These are phyloP conservation scores for Penicillium sp. DNA, from an alignment of 2,329 filamentous ascomycete genomes.

Conservation along the genomic window DNA sequence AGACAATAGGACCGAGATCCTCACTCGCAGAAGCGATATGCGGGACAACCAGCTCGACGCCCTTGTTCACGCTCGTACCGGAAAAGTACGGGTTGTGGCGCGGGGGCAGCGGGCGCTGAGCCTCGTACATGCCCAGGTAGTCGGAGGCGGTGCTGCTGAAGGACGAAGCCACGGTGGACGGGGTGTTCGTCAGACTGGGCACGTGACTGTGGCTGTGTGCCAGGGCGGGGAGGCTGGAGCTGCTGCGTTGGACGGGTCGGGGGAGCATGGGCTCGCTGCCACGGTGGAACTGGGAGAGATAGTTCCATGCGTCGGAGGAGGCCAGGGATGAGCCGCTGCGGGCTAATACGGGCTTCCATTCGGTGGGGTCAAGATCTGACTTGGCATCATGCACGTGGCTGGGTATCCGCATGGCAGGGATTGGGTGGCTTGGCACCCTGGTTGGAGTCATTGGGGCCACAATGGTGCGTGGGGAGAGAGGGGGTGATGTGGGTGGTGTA, in stretches of 20 bases:
- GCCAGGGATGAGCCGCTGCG: slow-evolving; percentile 16
- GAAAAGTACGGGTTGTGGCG: slow-evolving; percentile 36
- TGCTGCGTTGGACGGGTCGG: slow-evolving; percentile 22
- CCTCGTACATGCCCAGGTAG: slow-evolving; percentile 23
- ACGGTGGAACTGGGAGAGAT: slow-evolving; percentile 39
- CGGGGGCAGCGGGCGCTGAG: slow-evolving; percentile 32
- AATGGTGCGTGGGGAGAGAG: slow-evolving; percentile 31
- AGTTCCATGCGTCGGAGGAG: slow-evolving; percentile 38
- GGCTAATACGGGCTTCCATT: slow-evolving; percentile 43
- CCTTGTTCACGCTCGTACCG: slow-evolving; percentile 25
- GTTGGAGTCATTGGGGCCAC: slow-evolving; percentile 33
- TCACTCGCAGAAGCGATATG: slow-evolving; percentile 23
- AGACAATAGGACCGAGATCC: slow-evolving; percentile 10
- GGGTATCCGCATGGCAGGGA: slow-evolving; percentile 33
- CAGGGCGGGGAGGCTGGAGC: slow-evolving; percentile 28
- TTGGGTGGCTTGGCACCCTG: slow-evolving; percentile 12
- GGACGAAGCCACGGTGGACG: slow-evolving; percentile 34
- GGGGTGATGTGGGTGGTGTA: slow-evolving; percentile 29
- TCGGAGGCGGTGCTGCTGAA: slow-evolving; percentile 32
- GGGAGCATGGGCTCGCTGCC: slow-evolving; percentile 15
- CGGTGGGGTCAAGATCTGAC: slow-evolving; percentile 42
- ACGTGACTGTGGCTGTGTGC: slow-evolving; percentile 11
- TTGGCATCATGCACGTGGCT: slow-evolving; percentile 30
- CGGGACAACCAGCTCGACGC: slow-evolving; percentile 36
- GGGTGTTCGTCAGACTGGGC: slow-evolving; percentile 32